phyloP scores from a whole-genome alignment of 2,329 filamentous ascomycete genomes.

The Helminthosporium solani region DNA sequence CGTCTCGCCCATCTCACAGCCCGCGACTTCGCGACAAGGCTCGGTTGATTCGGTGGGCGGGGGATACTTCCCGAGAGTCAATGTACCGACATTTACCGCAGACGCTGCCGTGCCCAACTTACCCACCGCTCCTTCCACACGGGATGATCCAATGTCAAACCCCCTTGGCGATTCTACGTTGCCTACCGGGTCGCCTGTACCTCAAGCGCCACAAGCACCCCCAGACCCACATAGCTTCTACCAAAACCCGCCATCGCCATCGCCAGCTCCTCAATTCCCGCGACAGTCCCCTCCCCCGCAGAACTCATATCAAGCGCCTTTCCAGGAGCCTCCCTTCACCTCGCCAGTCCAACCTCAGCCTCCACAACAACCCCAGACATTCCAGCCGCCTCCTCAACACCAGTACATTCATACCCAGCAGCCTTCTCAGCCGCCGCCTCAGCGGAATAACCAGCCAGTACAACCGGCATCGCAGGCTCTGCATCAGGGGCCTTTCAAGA shows the following conservation, averaged over 20 bases:
- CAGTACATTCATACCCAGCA: slow-evolving; percentile 8
- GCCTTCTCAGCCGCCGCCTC: slow-evolving; percentile 14
- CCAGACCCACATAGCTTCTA: slow-evolving; percentile 36
- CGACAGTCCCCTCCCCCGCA: slow-evolving; percentile 23
- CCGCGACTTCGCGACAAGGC: slow-evolving; percentile 45
- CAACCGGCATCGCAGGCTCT: slow-evolving; percentile 11
- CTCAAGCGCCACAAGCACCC: slow-evolving; percentile 21
- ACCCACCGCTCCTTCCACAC: slow-evolving; percentile 38
- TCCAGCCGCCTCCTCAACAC: slow-evolving; percentile 13
- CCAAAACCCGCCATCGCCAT: slow-evolving; percentile 41
- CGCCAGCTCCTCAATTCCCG: slow-evolving; percentile 28
- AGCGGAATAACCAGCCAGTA: slow-evolving; percentile 10
- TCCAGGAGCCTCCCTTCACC: slow-evolving; percentile 13
- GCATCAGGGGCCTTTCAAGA: slow-evolving; percentile 48
- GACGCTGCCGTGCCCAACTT: slow-evolving; percentile 38
- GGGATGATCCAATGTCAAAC: slow-evolving; percentile 28
- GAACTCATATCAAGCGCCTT: slow-evolving; percentile 22
- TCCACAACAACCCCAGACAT: slow-evolving; percentile 11
- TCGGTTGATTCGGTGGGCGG: slow-evolving; percentile 52
- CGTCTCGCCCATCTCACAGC: slow-evolving; percentile 55
- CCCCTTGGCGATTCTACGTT: slow-evolving; percentile 20
- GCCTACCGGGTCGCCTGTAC: slow-evolving; percentile 19
- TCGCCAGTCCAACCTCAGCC: slow-evolving; percentile 17
- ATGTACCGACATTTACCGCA: slow-evolving; percentile 49
- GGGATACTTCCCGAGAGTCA: slow-evolving; percentile 57